Conservation (phyloP, 2,329 filamentous ascomycete species). For the Curvularia spicifera region DNA sequence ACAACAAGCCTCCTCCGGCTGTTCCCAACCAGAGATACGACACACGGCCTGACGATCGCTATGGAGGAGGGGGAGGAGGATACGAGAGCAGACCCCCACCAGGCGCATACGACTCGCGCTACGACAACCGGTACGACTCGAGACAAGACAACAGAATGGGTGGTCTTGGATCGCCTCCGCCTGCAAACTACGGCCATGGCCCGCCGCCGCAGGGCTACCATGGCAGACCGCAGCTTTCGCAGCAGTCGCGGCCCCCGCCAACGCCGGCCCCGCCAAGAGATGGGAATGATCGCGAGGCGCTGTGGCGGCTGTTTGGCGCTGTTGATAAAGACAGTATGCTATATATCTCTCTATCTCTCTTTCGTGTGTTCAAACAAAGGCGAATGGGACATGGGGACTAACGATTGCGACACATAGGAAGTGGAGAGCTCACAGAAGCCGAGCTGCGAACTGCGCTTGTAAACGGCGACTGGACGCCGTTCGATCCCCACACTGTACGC, state of each 20-base stretch:
- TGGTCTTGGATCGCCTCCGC: constrained; percentile 55
- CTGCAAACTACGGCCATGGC: constrained; percentile 59
- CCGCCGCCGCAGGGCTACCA: constrained; percentile 67
- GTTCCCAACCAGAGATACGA: constrained; percentile 39
- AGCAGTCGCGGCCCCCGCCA: constrained; percentile 50
- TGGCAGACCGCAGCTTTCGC: constrained; percentile 65
- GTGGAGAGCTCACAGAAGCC: constrained; percentile 80
- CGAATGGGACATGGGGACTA: too few species aligned
- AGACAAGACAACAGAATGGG: constrained; percentile 31
- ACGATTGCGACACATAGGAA: constrained; percentile 56
- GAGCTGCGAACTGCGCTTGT: constrained; percentile 91
- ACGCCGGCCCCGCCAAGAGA: constrained; percentile 61
- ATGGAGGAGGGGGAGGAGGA: constrained; percentile 34
- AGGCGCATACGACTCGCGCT: constrained; percentile 49
- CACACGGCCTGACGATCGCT: constrained; percentile 48
- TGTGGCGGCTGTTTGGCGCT: constrained; percentile 85
- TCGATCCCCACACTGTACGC: constrained; percentile 90
- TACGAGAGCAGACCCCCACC: constrained; percentile 47
- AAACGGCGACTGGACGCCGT: constrained; percentile 94
- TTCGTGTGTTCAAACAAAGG: too few species aligned
- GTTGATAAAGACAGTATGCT: constrained; percentile 81
- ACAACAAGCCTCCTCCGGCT: constrained; percentile 54
- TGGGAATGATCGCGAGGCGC: constrained; percentile 69
- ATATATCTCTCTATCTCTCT: too few species aligned
- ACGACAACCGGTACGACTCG: constrained; percentile 40